Base-by-base conservation (phyloP, 2,329 filamentous ascomycete genomes). In the Fusarium euwallaceae region DNA sequence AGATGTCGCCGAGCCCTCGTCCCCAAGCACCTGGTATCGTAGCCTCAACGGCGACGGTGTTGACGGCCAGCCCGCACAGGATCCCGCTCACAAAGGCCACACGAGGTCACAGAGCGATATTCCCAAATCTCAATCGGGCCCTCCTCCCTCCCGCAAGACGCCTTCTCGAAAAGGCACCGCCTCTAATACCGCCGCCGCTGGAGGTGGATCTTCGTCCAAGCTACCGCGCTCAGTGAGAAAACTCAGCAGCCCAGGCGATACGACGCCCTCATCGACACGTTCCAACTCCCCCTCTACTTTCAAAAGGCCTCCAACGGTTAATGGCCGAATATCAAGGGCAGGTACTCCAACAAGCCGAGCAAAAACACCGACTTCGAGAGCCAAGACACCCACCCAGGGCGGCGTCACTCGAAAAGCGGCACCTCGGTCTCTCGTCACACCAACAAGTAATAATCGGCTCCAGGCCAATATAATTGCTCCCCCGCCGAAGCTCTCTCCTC, bases 401-500 rank as follows among this genome's bases (percentile, higher is more conserved):
- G 73, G 78, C 53, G 72, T 70, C 53, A 80, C 67, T 74, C 85
- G 82, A 80, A 87, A 83, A 78, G 80, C 79, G 67, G 83, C 82
- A 68, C 85, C 83, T 70, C 79, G 84, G 76, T 80, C 83, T 74
- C 78, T 86, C n/a, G 80, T 83, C 11, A 86, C 85, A 27, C 81
- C 87, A 29, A 88, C 86, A 71, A 89, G 87, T 77, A 91, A 87
- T 76, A 84, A 87, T 53, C 88, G 90, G 61, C 87, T 97, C 14
- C 92, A 93, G 76, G 93, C 94, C 43, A 94, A 93, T 80, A 93
- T 97, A 74, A 89, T 92, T 67, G 86, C 90, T 37, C 90, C 93
- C 51, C 87, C 88, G 20, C 90, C 93, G 1, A 94, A 94, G 80
- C 88, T 92, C 37, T 97, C 95, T 1, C 94, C 95, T 4, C 91